Evolutionary conservation across 306 rosid species (phyloP).

Genomic region (Vigna mungo): DNA sequence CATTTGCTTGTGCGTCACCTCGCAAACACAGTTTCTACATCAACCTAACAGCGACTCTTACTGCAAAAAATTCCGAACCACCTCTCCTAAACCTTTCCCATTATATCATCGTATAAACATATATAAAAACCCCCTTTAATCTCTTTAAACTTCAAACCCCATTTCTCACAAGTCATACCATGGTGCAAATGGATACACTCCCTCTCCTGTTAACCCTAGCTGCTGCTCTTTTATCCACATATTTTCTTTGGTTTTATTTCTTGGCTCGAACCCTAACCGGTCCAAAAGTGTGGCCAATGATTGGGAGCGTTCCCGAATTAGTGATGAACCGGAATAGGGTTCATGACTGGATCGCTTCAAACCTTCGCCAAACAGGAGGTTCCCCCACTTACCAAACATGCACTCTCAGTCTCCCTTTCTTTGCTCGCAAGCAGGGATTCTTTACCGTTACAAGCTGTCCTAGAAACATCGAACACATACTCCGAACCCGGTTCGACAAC

Average conservation of each 20-base stretch:
- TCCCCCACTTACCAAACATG: slow-evolving; percentile 72
- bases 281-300: slow-evolving; percentile 71
- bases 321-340: slow-evolving; percentile 61
- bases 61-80: slow-evolving; percentile 65
- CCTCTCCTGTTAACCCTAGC: slow-evolving; percentile 49
- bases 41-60: slow-evolving; percentile 49
- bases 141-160: slow-evolving; percentile 9
- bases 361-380: slow-evolving; percentile 50
- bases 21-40: slow-evolving; percentile 41
- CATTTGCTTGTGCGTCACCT: neutral
- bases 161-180: neutral
- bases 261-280: slow-evolving; percentile 63
- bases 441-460: slow-evolving; percentile 84
- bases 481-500: slow-evolving; percentile 77
- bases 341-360: slow-evolving; percentile 82
- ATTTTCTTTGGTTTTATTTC: slow-evolving; percentile 71
- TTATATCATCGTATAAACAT: slow-evolving; percentile 40
- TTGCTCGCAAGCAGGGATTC: slow-evolving; percentile 67
- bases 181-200: slow-evolving; percentile 52
- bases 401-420: slow-evolving; percentile 72
- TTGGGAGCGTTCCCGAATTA: slow-evolving; percentile 82
- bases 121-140: slow-evolving; percentile 4
- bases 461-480: slow-evolving; percentile 81
- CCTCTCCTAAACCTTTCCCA: slow-evolving; percentile 56
- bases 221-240: slow-evolving; percentile 51